phyloP scores from a whole-genome alignment of 148 eudicot species.

The Chenopodium berlandieri region DNA sequence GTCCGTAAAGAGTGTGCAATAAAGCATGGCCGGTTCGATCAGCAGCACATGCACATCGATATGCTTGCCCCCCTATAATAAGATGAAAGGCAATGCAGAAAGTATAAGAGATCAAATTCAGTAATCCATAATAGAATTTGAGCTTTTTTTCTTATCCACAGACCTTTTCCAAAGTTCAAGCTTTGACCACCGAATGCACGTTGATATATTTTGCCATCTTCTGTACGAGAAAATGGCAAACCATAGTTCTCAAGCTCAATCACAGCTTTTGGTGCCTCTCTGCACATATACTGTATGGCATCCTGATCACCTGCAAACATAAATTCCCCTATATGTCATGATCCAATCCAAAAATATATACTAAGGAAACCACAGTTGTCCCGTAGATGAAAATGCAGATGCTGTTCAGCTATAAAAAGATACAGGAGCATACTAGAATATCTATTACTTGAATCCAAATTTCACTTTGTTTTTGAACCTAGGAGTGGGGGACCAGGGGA shows the following conservation, averaged over 20 bases:
- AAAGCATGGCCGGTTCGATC: constrained; percentile 99
- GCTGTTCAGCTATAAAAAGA: background rate
- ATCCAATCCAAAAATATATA: background rate
- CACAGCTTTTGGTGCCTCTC: constrained; percentile 99
- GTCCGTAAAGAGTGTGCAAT: constrained; percentile 91
- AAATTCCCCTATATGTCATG: constrained; percentile 2
- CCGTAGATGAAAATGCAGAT: background rate
- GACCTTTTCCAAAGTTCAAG: constrained; percentile 93
- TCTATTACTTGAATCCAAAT: background rate
- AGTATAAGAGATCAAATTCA: constrained; percentile 13
- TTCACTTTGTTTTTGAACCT: background rate
- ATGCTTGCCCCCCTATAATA: constrained; percentile 91
- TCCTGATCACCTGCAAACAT: constrained; percentile 85
- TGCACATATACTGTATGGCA: constrained; percentile 99
- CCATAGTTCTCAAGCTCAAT: constrained; percentile 99
- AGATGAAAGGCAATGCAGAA: background rate
- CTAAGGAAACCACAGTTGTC: background rate
- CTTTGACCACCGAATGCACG: constrained; percentile 99
- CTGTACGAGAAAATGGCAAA: constrained; percentile 93
- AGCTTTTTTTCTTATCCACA: constrained; percentile 8
- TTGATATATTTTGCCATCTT: constrained; percentile 97
- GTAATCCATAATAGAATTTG: background rate
- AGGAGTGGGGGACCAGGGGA: background rate
- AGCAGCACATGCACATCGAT: constrained; percentile 99
- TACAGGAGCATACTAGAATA: background rate